Evolutionary conservation across 805 yeast genomes (phyloP).

Genomic region (Yamadazyma insecticola): DNA sequence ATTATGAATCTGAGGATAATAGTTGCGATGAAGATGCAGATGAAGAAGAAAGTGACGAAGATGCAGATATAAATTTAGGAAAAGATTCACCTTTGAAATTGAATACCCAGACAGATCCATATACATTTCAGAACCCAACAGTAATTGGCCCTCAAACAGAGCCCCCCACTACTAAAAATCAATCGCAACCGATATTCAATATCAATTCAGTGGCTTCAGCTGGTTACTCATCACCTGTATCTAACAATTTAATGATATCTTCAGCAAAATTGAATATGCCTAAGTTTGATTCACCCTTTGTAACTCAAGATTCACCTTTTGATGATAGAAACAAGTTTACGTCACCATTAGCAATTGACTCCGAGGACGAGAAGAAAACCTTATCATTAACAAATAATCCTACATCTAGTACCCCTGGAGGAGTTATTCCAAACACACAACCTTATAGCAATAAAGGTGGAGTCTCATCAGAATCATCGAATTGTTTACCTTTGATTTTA

Average conservation of each 20-base stretch:
- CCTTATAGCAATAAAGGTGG: neutral
- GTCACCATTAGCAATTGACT: slow-evolving; percentile 9
- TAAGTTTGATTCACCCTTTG: slow-evolving; percentile 15
- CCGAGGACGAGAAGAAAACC: slow-evolving; percentile 9
- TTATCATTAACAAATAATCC: neutral
- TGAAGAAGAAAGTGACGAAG: slow-evolving; percentile 33
- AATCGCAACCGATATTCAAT: slow-evolving; percentile 2
- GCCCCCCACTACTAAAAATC: slow-evolving; percentile 9
- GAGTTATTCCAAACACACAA: neutral
- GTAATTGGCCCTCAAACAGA: slow-evolving; percentile 9
- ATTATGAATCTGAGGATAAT: slow-evolving; percentile 4
- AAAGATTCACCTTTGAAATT: slow-evolving; percentile 23
- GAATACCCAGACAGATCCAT: slow-evolving; percentile 18
- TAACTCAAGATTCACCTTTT: slow-evolving; percentile 9
- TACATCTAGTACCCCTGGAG: neutral
- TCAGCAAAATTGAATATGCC: slow-evolving; percentile 7
- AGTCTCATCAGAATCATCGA: slow-evolving; percentile 37
- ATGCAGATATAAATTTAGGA: slow-evolving; percentile 23
- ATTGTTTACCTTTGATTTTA: slow-evolving; percentile 64
- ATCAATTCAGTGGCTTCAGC: slow-evolving; percentile 5
- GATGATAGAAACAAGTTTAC: slow-evolving; percentile 10
- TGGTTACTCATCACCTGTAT: slow-evolving; percentile 15
- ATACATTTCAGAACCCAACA: slow-evolving; percentile 8
- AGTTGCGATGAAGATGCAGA: slow-evolving; percentile 13
- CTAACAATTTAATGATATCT: slow-evolving; percentile 2